These are phyloP conservation scores for Trichoderma sp. DNA, from an alignment of 2,329 filamentous ascomycete species.

Conservation along the genomic window DNA sequence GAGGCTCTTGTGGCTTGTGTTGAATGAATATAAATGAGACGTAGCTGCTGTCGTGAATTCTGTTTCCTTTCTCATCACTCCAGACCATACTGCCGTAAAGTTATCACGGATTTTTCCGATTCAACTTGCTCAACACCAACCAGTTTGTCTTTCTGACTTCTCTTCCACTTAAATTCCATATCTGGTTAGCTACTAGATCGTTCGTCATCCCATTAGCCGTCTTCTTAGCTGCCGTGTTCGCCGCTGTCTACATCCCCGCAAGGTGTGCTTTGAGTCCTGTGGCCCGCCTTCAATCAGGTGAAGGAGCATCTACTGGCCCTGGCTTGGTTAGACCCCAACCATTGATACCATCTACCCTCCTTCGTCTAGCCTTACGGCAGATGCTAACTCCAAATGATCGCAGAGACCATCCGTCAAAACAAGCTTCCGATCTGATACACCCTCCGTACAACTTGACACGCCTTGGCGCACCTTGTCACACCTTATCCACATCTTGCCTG, in stretches of 20 bases:
- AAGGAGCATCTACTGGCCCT: neutral
- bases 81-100: too few species aligned
- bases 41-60: neutral
- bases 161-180: too few species aligned
- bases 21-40: neutral
- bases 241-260: neutral
- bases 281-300: neutral
- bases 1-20: neutral
- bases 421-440: neutral
- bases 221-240: neutral
- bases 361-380: neutral
- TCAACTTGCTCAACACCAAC: neutral
- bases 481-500: neutral
- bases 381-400: neutral
- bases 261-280: neutral
- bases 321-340: neutral
- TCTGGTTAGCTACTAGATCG: neutral
- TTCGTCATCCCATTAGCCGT: neutral
- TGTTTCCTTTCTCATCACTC: neutral
- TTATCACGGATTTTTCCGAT: neutral
- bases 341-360: neutral
- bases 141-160: neutral
- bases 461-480: neutral
- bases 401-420: neutral
- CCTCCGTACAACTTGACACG: neutral